Evolutionary conservation across 306 rosid genomes (phyloP), one percentile per base, ranked within the genome.

Genomic region (Canavalia ensiformis): DNA sequence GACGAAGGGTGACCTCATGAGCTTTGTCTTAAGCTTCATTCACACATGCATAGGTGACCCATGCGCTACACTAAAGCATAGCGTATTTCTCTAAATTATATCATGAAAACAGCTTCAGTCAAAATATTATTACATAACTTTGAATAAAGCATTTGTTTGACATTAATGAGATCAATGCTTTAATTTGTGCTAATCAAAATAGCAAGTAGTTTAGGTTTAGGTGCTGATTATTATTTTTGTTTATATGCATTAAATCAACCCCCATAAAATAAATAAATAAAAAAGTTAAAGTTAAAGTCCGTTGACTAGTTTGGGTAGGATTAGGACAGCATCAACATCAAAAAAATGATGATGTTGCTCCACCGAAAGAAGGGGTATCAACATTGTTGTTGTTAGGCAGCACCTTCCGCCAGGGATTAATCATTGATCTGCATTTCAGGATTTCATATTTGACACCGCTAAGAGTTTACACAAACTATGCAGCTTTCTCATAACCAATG

Each of bases 341-440:
- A 54, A 67, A 67, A 75, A 68, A 63, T 72, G 65, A 41, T 56
- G 76, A 75, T 54, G 71, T 66, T 52, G 55, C 47, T 54, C 60
- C 85, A 75, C 89, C 85, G 86, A 86, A 84, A 81, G 84, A 39
- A 65, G 81, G 56, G 68, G 13, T 0, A 76, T 65, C 75, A 78
- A 54, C 39, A 51, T 81, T 64, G 75, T 62, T 29, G 70, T 35
- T 57, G 34, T 66, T 80, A 47, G 75, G 82, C 64, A 33, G 57
- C 73, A 49, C 58, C 34, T 29, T 18, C 64, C 7, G 1, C 75
- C 46, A 31, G 8, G 35, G 62, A 41, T 31, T 52, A 78, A 72
- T 46, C 74, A 42, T 18, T 45, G 68, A 18, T 65, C 6, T 5
- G 25, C 54, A 67, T 45, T 56, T 66, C 64, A 28, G 13, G 12